A percentile compares a stretch with the other conserved stretches of the same genome.
These are phyloP conservation scores for Candida dubliniensis DNA, from an alignment of 1,139 yeast genomes.

Conservation along the genomic window DNA sequence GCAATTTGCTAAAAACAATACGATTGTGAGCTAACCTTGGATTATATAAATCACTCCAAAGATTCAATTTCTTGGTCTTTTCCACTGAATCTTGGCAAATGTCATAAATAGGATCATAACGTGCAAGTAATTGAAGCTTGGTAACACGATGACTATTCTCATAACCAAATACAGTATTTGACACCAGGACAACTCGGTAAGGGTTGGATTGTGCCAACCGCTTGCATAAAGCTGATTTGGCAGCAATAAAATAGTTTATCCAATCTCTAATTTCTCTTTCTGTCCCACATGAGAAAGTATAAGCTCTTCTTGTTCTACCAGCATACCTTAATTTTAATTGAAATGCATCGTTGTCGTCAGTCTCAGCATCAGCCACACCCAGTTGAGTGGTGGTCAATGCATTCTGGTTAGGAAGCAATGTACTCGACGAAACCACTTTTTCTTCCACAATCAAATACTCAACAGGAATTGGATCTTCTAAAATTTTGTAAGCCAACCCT, in stretches of 20 bases:
- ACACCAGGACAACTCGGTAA: constrained; percentile 51
- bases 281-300: constrained; percentile 57
- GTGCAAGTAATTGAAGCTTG: constrained; percentile 60
- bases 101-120: constrained; percentile 62
- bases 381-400: constrained; percentile 16
- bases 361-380: constrained; percentile 17
- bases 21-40: constrained; percentile 22
- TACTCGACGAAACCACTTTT: constrained; percentile 8
- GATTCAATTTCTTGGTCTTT: constrained; percentile 24
- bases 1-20: constrained; percentile 29
- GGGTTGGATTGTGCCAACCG: constrained; percentile 52
- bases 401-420: constrained; percentile 19
- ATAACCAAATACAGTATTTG: constrained; percentile 67
- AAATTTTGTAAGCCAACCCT: constrained; percentile 38
- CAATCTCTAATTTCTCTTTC: constrained; percentile 59
- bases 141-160: constrained; percentile 53
- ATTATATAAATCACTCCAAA: constrained; percentile 30
- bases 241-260: constrained; percentile 54
- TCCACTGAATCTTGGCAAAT: constrained; percentile 21
- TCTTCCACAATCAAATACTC: constrained; percentile 59
- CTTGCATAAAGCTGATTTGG: constrained; percentile 54
- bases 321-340: constrained; percentile 46
- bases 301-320: constrained; percentile 47
- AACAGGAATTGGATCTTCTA: constrained; percentile 61
- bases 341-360: constrained; percentile 37